Conservation (phyloP, 1,284 basidiomycete genomes). For the Boletus smithii region DNA sequence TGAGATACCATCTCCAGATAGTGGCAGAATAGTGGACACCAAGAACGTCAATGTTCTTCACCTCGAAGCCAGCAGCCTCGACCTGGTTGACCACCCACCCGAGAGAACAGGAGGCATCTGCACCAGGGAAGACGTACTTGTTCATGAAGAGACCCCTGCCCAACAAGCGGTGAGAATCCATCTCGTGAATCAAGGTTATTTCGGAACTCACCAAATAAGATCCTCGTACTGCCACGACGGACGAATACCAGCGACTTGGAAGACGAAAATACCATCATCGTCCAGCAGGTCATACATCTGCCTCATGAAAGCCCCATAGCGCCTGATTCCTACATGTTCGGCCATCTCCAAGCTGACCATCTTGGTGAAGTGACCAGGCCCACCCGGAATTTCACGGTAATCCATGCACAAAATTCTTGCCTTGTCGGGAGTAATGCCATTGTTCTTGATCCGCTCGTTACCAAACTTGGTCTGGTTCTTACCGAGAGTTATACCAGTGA, state of each 20-base stretch:
- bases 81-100: conserved; percentile 91
- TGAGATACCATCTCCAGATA: conserved; percentile 91
- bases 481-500: conserved; percentile 92
- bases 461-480: conserved; percentile 93
- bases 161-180: neutral
- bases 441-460: conserved; percentile 81
- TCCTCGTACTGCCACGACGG: conserved; percentile 98
- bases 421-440: conserved; percentile 73
- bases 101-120: conserved; percentile 92
- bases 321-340: conserved; percentile 96
- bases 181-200: neutral
- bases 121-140: conserved; percentile 97
- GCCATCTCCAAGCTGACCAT: conserved; percentile 99
- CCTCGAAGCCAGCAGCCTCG: conserved; percentile 92
- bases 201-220: conserved; percentile 72
- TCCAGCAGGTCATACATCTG: conserved; percentile 93
- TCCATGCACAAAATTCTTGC: conserved; percentile 94
- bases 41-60: conserved; percentile 94
- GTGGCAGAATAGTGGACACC: conserved; percentile 98
- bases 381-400: conserved; percentile 88
- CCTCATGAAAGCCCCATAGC: conserved; percentile 85
- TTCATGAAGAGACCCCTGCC: conserved; percentile 87
- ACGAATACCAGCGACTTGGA: conserved; percentile 95
- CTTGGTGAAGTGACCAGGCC: conserved; percentile 83
- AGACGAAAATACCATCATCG: conserved; percentile 92